Evolutionary conservation across 768 basidiomycete species (phyloP).

Genomic region (Candolleomyces efflorescens): DNA sequence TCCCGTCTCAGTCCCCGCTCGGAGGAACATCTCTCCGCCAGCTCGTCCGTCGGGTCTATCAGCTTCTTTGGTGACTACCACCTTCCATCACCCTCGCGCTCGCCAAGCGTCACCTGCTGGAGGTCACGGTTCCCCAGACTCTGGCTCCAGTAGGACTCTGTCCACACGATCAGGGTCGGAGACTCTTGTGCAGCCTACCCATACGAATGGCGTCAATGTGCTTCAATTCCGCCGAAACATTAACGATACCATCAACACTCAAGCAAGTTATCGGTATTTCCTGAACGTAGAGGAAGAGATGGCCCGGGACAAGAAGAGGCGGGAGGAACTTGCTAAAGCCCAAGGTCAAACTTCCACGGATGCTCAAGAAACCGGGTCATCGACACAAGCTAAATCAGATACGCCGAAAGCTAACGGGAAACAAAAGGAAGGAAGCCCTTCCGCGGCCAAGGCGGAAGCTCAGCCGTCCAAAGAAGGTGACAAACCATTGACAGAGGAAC

Average conservation of each 20-base stretch:
- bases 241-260: conserved; percentile 38
- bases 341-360: conserved; percentile 12
- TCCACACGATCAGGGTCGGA: conserved; percentile 29
- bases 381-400: conserved; percentile 14
- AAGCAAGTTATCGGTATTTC: conserved; percentile 43
- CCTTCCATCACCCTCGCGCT: conserved; percentile 50
- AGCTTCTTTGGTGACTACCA: conserved; percentile 59
- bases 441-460: conserved; percentile 7
- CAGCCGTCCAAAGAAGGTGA: conserved; percentile 2
- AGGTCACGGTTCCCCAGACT: conserved; percentile 18
- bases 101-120: conserved; percentile 16
- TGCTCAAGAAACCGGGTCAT: conserved; percentile 14
- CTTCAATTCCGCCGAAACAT: conserved; percentile 36
- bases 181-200: conserved; percentile 26
- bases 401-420: conserved; percentile 14
- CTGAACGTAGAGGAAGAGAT: conserved; percentile 41
- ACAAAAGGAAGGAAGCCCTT: not conserved
- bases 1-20: conserved; percentile 40
- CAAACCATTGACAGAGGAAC: not conserved
- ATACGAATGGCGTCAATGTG: conserved; percentile 28
- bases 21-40: conserved; percentile 32
- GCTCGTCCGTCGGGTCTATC: conserved; percentile 60
- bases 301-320: conserved; percentile 21
- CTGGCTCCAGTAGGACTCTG: conserved; percentile 17
- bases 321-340: conserved; percentile 6